Percentiles rank a stretch among this genome's conserved stretches.
Evolutionary conservation across 441 rosid genomes (phyloP).

Genomic region (Capsella rubella): DNA sequence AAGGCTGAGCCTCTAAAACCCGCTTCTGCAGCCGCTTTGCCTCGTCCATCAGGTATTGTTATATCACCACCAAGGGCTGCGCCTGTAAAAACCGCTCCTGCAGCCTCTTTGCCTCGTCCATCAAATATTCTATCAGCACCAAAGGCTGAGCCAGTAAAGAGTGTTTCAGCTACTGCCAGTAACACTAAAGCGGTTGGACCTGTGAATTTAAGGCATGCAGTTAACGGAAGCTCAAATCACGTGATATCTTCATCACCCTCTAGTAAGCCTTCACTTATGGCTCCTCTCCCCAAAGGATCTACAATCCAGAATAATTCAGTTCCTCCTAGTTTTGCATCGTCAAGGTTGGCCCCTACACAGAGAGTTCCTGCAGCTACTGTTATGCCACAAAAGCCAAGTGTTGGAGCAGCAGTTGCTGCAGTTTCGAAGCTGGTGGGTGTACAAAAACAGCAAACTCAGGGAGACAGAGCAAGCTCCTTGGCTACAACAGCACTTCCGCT

Average conservation of each 20-base stretch:
- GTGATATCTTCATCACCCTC: conserved; percentile 46
- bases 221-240: conserved; percentile 47
- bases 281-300: conserved; percentile 51
- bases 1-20: conserved; percentile 9
- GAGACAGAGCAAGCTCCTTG: conserved; percentile 41
- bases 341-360: conserved; percentile 44
- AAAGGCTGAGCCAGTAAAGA: conserved; percentile 35
- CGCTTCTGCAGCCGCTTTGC: neutral
- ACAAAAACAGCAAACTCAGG: conserved; percentile 48
- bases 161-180: conserved; percentile 33
- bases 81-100: conserved; percentile 18
- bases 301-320: conserved; percentile 47
- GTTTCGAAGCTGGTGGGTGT: conserved; percentile 42
- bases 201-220: conserved; percentile 48
- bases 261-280: conserved; percentile 43
- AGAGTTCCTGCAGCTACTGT: conserved; percentile 47
- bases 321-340: conserved; percentile 38
- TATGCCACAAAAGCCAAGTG: conserved; percentile 48
- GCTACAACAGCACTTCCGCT: conserved; percentile 35
- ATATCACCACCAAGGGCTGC: conserved; percentile 17
- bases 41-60: conserved; percentile 3
- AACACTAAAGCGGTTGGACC: conserved; percentile 46
- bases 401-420: conserved; percentile 39
- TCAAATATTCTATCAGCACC: conserved; percentile 20
- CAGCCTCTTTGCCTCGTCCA: conserved; percentile 10